phyloP scores from a whole-genome alignment of 768 basidiomycete species.

The Macrolepiota fuliginosa region DNA sequence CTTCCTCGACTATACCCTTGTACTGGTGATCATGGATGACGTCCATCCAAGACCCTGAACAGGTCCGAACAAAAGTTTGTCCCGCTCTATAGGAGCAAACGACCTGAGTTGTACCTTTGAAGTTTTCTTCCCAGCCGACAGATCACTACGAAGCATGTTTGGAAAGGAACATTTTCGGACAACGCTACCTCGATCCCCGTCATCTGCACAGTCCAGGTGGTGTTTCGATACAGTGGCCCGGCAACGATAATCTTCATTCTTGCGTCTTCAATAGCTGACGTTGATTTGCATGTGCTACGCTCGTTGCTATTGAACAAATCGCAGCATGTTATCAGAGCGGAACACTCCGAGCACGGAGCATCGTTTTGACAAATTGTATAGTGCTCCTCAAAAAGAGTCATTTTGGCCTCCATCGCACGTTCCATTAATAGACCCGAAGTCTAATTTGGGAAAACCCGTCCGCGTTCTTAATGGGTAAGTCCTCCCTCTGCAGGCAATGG shows the following conservation, averaged over 20 bases:
- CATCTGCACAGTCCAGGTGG: not conserved
- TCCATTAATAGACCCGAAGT: not conserved
- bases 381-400: not conserved
- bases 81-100: not conserved
- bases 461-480: not conserved
- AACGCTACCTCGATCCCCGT: not conserved
- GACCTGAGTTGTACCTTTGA: not conserved
- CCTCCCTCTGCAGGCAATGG: not conserved
- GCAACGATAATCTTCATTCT: not conserved
- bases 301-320: not conserved
- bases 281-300: not conserved
- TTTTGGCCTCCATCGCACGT: not conserved
- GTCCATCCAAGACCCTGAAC: not conserved
- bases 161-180: not conserved
- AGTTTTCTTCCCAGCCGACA: not conserved
- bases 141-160: not conserved
- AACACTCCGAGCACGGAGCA: not conserved
- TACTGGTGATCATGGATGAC: not conserved
- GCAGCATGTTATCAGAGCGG: not conserved
- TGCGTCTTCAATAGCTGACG: not conserved
- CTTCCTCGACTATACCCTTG: too few relatives aligned
- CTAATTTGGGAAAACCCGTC: not conserved
- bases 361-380: not conserved
- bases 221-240: not conserved
- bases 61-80: not conserved